Percentiles rank a stretch among this genome's conserved stretches.
These are phyloP conservation scores for Scheffersomyces quercinus DNA, from an alignment of 1,139 yeast genomes.

Conservation along the genomic window DNA sequence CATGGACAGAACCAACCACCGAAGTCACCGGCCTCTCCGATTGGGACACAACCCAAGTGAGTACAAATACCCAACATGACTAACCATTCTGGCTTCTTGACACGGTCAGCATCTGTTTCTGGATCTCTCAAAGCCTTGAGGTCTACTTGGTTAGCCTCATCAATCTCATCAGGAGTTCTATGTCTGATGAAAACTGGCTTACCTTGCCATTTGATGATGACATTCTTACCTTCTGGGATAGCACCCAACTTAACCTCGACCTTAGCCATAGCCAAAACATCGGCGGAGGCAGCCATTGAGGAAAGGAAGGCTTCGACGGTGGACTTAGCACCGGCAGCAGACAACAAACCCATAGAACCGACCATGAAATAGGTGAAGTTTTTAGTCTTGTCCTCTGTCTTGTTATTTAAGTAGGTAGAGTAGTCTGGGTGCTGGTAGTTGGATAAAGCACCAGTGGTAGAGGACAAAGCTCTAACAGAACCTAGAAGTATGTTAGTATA, in stretches of 20 bases:
- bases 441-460: conserved; percentile 57
- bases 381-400: conserved; percentile 70
- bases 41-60: conserved; percentile 99
- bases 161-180: conserved; percentile 91
- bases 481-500: conserved; percentile 16
- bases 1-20: conserved; percentile 99
- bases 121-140: conserved; percentile 86
- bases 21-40: conserved; percentile 99
- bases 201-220: conserved; percentile 99
- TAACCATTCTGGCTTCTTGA: conserved; percentile 96
- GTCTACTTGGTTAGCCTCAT: conserved; percentile 87
- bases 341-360: conserved; percentile 90
- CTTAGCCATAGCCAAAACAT: conserved; percentile 98
- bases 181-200: conserved; percentile 99
- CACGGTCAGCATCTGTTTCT: conserved; percentile 90
- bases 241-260: conserved; percentile 94
- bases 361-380: conserved; percentile 96
- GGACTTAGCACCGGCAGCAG: conserved; percentile 97
- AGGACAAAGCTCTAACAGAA: conserved; percentile 33
- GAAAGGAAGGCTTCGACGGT: conserved; percentile 94
- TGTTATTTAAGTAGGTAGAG: conserved; percentile 76
- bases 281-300: conserved; percentile 97
- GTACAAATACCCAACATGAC: conserved; percentile 99
- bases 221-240: conserved; percentile 97
- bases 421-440: conserved; percentile 94